Base-by-base conservation (phyloP, 2,329 filamentous ascomycete genomes). In the Talaromyces marneffei region DNA sequence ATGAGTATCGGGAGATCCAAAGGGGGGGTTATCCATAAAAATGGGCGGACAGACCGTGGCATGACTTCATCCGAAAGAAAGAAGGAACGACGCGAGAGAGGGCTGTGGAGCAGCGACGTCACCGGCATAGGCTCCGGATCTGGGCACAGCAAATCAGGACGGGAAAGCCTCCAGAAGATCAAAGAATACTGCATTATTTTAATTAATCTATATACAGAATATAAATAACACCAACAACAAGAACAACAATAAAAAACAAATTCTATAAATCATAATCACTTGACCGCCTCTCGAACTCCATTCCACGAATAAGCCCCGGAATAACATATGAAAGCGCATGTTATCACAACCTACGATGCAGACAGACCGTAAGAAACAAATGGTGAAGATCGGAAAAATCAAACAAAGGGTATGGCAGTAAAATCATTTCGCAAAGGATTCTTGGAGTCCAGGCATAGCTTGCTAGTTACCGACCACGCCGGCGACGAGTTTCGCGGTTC, bases 401-500 rank as follows among this genome's bases (percentile, higher is more conserved):
- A 58, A 57, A 25, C 39, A 57, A 58, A 58, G 20, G 42, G 31
- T 18, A 35, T 48, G 56, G 56, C 42, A 39, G 23, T 20, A 25
- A 25, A 42, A 33, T 12, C 16, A 27, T 1, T 18, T 27, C 18
- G 2, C n/a, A 35, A 59, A 39, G 25, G 8, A 40, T 6, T 44
- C 16, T n/a, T n/a, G n/a, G n/a, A n/a, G n/a, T 9, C 18, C 20
- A 52, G 20, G 20, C 35, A 53, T 37, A 40, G 9, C 2, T 23
- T 14, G 12, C 16, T n/a, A 31, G 23, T 53, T 23, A 53, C 5
- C 57, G 46, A 59, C 35, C 35, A 31, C 57, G 57, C 37, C 57
- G 57, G 14, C 57, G 57, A 53, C 57, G 57, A 44, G 44, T 59
- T 33, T 52, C 57, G 25, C 57, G 46, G 48, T 37, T 59, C 33